A percentile compares a stretch with the other conserved stretches of the same genome.
Conservation (phyloP, 2,329 filamentous ascomycete species). For the Fusarium sp. region DNA sequence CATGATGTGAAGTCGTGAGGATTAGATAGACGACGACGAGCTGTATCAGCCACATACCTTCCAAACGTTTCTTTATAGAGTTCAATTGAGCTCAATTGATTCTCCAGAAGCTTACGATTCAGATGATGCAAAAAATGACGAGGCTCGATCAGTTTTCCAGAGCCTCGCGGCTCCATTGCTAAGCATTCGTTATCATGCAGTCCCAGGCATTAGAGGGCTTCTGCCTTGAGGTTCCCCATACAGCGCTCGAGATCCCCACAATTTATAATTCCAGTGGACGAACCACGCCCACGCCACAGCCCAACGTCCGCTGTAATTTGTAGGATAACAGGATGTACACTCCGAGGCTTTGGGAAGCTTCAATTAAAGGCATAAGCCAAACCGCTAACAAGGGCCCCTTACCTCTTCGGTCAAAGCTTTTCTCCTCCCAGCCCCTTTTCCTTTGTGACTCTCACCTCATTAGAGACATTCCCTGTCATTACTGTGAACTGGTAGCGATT, state of each 20-base stretch:
- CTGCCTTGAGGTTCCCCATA: conserved; percentile 47
- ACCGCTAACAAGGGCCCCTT: conserved; percentile 36
- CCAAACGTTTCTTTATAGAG: neutral
- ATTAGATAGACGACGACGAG: conserved; percentile 41
- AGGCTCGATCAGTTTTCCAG: conserved; percentile 29
- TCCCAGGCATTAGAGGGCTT: conserved; percentile 44
- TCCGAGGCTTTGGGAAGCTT: conserved; percentile 20
- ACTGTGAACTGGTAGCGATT: neutral
- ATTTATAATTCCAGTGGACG: conserved; percentile 21
- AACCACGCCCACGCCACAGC: conserved; percentile 7
- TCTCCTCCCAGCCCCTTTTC: conserved; percentile 33
- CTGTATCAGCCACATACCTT: conserved; percentile 9
- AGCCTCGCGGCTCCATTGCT: conserved; percentile 45
- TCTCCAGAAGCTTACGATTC: conserved; percentile 15
- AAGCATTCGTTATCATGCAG: conserved; percentile 47
- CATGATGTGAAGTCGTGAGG: conserved; percentile 41
- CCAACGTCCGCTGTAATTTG: conserved; percentile 17
- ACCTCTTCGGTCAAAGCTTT: conserved; percentile 15
- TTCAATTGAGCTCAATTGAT: conserved; percentile 46
- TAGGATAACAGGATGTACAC: conserved; percentile 3
- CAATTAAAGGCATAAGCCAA: conserved; percentile 16
- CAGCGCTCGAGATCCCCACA: conserved; percentile 22
- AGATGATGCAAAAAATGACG: conserved; percentile 35
- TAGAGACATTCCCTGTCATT: conserved; percentile 23
- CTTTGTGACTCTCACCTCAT: conserved; percentile 25